A percentile compares a stretch with the other conserved stretches of the same genome.
These are phyloP conservation scores for Iris macrosiphon DNA, from an alignment of 106 monocot species.

Conservation along the genomic window DNA sequence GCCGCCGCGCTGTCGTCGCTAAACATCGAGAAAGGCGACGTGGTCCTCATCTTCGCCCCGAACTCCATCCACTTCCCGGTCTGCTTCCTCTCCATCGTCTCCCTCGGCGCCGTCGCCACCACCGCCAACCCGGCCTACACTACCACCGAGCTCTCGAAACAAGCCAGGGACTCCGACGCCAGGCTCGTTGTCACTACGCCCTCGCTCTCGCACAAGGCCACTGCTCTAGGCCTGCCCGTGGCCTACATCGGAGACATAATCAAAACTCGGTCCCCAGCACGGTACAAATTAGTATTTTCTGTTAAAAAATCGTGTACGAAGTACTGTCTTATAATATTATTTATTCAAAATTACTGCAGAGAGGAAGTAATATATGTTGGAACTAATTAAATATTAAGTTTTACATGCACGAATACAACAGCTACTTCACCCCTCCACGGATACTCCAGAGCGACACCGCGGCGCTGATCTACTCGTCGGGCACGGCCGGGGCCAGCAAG, in stretches of 20 bases:
- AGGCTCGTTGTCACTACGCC: slow-evolving; percentile 47
- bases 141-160: slow-evolving; percentile 52
- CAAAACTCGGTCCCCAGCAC: neutral
- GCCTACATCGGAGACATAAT: slow-evolving; percentile 44
- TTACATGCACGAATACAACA: neutral
- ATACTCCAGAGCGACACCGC: slow-evolving; percentile 61
- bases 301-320: too few relatives aligned
- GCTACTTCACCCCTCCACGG: neutral
- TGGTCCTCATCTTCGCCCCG: slow-evolving; percentile 77
- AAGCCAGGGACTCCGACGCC: slow-evolving; percentile 48
- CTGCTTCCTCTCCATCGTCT: slow-evolving; percentile 63
- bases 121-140: slow-evolving; percentile 84
- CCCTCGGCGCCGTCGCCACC: slow-evolving; percentile 77
- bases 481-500: slow-evolving; percentile 79
- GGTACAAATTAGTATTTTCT: slow-evolving; percentile 16
- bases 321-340: slow-evolving; percentile 15
- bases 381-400: too few relatives aligned
- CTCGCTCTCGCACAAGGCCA: slow-evolving; percentile 40
- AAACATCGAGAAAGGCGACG: slow-evolving; percentile 39
- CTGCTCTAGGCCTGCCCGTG: slow-evolving; percentile 20
- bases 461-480: slow-evolving; percentile 81
- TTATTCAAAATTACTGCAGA: slow-evolving; percentile 19
- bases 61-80: slow-evolving; percentile 75
- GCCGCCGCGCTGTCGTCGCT: slow-evolving; percentile 35
- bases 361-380: too few relatives aligned